These are phyloP conservation scores for Rhododendron ferrugineum DNA, from an alignment of 148 eudicot species.

Conservation along the genomic window DNA sequence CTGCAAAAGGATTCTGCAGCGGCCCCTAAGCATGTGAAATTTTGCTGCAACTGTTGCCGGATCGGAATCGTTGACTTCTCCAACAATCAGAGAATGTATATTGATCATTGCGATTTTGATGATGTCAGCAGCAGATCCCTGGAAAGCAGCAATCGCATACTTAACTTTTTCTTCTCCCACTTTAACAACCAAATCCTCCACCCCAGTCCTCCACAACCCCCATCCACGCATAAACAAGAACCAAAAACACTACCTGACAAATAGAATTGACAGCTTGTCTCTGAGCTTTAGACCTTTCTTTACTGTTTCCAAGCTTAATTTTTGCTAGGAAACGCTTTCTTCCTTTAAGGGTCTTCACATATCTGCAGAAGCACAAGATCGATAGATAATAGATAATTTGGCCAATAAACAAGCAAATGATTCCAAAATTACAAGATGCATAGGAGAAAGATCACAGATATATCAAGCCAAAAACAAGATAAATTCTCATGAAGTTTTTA, in stretches of 20 bases:
- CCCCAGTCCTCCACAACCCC: neutral
- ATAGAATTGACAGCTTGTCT: slow-evolving; percentile 99
- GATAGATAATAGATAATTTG: neutral
- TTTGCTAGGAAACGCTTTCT: slow-evolving; percentile 89
- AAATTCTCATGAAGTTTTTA: neutral
- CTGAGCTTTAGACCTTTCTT: slow-evolving; percentile 94
- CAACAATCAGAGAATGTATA: slow-evolving; percentile 59
- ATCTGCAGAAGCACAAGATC: slow-evolving; percentile 37
- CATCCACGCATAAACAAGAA: neutral
- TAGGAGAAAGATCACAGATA: neutral
- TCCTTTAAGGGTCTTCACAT: slow-evolving; percentile 80
- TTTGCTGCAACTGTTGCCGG: slow-evolving; percentile 30
- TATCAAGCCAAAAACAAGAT: neutral
- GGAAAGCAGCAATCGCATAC: slow-evolving; percentile 6
- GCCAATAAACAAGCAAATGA: neutral
- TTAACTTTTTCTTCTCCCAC: neutral
- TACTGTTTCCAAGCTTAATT: slow-evolving; percentile 65
- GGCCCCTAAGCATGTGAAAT: slow-evolving; percentile 68
- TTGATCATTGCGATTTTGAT: slow-evolving; percentile 93
- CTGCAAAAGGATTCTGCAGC: slow-evolving; percentile 87
- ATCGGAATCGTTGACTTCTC: slow-evolving; percentile 27
- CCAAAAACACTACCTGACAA: slow-evolving; percentile 65
- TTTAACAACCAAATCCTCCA: neutral
- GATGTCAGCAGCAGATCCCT: slow-evolving; percentile 99
- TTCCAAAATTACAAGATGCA: neutral